These are phyloP conservation scores for Gelatoporia subvermispora DNA, from an alignment of 768 basidiomycete species.

Conservation along the genomic window DNA sequence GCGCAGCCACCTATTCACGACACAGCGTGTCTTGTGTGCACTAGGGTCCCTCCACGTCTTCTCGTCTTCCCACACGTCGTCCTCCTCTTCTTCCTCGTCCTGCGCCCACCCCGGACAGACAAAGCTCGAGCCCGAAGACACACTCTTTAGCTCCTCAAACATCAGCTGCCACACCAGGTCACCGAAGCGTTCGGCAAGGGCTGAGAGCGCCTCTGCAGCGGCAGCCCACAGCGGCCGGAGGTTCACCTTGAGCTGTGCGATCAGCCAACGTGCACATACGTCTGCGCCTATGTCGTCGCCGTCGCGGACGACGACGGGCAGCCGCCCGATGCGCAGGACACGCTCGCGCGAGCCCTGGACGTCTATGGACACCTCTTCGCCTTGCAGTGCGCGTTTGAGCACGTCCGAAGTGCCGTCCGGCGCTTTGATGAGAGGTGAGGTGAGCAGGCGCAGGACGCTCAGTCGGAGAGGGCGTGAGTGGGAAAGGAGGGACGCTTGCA, in stretches of 20 bases:
- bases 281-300: conserved; percentile 57
- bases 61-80: conserved; percentile 57
- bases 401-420: conserved; percentile 45
- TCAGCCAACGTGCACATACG: conserved; percentile 65
- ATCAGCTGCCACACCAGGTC: conserved; percentile 70
- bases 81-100: conserved; percentile 17
- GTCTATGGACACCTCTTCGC: conserved; percentile 77
- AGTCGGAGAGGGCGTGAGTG: conserved; percentile 67
- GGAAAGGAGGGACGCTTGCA: conserved; percentile 60
- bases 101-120: conserved; percentile 24
- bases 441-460: conserved; percentile 58
- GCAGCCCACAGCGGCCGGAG: conserved; percentile 88
- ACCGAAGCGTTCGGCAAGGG: conserved; percentile 49
- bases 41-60: conserved; percentile 73
- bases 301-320: conserved; percentile 56
- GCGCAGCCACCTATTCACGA: conserved; percentile 45
- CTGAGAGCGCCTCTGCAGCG: conserved; percentile 60
- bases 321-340: conserved; percentile 68
- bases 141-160: conserved; percentile 53
- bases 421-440: conserved; percentile 43
- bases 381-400: conserved; percentile 64
- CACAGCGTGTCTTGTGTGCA: conserved; percentile 53
- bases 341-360: conserved; percentile 81
- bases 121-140: conserved; percentile 12
- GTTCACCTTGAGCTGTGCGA: conserved; percentile 91